Conservation (phyloP, 148 eudicot genomes). For the Rhododendron henanense region DNA sequence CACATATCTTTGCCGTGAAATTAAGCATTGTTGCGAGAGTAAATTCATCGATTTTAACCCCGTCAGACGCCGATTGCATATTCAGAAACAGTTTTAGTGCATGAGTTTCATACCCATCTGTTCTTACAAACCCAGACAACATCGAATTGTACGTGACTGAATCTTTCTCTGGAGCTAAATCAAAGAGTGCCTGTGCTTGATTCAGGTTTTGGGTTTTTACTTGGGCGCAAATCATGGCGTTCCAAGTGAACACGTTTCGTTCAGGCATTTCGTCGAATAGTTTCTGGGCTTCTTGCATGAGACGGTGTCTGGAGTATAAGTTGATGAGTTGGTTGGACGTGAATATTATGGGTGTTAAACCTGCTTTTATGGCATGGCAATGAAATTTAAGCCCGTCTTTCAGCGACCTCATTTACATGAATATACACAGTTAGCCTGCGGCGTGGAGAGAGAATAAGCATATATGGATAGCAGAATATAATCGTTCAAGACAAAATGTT, state of each 20-base stretch:
- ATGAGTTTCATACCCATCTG: conserved; percentile 39
- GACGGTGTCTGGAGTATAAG: conserved; percentile 40
- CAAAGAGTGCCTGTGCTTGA: conserved; percentile 47
- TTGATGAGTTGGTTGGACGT: conserved; percentile 53
- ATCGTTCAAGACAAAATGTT: background rate
- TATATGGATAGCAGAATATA: background rate
- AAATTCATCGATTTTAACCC: conserved; percentile 55
- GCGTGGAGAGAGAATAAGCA: background rate
- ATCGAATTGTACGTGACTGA: conserved; percentile 76
- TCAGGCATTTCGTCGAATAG: conserved; percentile 87
- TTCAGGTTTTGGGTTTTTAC: conserved; percentile 37
- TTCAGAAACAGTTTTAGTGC: conserved; percentile 49
- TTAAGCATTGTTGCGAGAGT: conserved; percentile 67
- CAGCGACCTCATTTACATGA: conserved; percentile 30
- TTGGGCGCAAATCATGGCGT: conserved; percentile 68
- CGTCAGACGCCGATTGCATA: conserved; percentile 35
- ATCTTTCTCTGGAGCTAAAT: conserved; percentile 48
- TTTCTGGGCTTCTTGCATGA: conserved; percentile 39
- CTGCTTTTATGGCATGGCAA: conserved; percentile 38
- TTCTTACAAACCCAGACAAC: conserved; percentile 60
- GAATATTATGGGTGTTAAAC: conserved; percentile 27
- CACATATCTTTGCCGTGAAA: conserved; percentile 48
- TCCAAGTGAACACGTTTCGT: conserved; percentile 81
- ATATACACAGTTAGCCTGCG: too few relatives aligned
- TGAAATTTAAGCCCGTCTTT: conserved; percentile 45